These are phyloP conservation scores for Verticillium klebahnii DNA, from an alignment of 2,329 filamentous ascomycete genomes.

Conservation along the genomic window DNA sequence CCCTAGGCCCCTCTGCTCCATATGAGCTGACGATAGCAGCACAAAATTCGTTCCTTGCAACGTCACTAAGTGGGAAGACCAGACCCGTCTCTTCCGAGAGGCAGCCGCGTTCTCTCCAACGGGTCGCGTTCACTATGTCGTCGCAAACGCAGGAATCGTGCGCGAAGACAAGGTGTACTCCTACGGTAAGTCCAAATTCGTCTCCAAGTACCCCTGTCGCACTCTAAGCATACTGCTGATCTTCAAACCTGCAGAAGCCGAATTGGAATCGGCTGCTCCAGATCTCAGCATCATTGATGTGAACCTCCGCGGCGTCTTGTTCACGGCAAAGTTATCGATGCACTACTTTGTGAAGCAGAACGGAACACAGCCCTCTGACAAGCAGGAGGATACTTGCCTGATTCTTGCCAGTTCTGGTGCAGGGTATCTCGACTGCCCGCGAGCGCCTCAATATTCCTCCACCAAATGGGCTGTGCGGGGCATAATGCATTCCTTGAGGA, in stretches of 20 bases:
- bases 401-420: constrained; percentile 44
- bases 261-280: constrained; percentile 25
- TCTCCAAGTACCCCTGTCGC: no score
- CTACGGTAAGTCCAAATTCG: constrained; percentile 3
- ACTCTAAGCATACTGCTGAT: not conserved
- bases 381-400: constrained; percentile 38
- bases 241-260: constrained; percentile 1
- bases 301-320: constrained; percentile 35
- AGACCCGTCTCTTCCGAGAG: constrained; percentile 33
- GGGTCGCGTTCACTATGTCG: constrained; percentile 37
- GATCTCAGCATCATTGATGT: constrained; percentile 34
- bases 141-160: constrained; percentile 42
- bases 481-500: constrained; percentile 35
- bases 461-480: constrained; percentile 39
- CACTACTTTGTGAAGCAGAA: constrained; percentile 38
- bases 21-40: not conserved
- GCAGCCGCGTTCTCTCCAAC: constrained; percentile 29
- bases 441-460: constrained; percentile 33
- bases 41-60: constrained; percentile 34
- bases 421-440: constrained; percentile 39
- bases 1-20: not conserved
- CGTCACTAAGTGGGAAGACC: constrained; percentile 36
- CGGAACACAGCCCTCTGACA: constrained; percentile 24
- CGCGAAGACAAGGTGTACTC: constrained; percentile 22
- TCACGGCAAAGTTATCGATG: constrained; percentile 40